phyloP scores from a whole-genome alignment of 2,329 filamentous ascomycete species.

The Claviceps humidiphila region DNA sequence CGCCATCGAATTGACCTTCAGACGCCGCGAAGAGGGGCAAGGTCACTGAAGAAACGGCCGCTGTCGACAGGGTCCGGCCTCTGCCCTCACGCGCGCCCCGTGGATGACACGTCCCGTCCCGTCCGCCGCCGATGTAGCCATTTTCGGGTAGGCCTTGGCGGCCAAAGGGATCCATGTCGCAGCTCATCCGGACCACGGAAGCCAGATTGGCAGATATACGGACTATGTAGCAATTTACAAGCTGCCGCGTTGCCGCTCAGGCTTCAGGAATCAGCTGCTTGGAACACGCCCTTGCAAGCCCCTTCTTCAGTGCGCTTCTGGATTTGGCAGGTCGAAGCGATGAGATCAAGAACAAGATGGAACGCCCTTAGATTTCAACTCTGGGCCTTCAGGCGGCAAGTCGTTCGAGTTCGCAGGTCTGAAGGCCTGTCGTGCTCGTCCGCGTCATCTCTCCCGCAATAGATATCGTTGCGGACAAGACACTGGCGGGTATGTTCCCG shows the following conservation, averaged over 20 bases:
- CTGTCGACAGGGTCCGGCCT: constrained; percentile 1
- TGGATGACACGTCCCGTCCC: constrained; percentile 7
- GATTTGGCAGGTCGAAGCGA: no score
- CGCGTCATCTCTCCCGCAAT: no score
- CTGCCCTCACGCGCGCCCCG: constrained; percentile 4
- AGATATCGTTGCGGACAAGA: no score
- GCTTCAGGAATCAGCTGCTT: not conserved
- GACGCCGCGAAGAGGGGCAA: not conserved
- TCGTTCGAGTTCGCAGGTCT: no score
- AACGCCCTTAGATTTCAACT: no score
- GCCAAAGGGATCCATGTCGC: not conserved
- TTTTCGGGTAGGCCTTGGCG: not conserved
- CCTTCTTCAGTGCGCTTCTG: no score
- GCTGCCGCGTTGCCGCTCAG: not conserved
- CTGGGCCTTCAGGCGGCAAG: no score
- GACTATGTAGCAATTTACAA: not conserved
- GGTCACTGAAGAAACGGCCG: not conserved
- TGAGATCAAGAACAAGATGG: no score
- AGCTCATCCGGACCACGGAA: not conserved
- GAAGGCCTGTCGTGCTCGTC: no score
- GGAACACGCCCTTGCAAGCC: not conserved
- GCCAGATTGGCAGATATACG: no score
- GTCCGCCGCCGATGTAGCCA: constrained; percentile 5
- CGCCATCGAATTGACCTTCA: not conserved
- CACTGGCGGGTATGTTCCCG: no score